Conservation (phyloP, 75 land plant species). For the Picea glauca region DNA sequence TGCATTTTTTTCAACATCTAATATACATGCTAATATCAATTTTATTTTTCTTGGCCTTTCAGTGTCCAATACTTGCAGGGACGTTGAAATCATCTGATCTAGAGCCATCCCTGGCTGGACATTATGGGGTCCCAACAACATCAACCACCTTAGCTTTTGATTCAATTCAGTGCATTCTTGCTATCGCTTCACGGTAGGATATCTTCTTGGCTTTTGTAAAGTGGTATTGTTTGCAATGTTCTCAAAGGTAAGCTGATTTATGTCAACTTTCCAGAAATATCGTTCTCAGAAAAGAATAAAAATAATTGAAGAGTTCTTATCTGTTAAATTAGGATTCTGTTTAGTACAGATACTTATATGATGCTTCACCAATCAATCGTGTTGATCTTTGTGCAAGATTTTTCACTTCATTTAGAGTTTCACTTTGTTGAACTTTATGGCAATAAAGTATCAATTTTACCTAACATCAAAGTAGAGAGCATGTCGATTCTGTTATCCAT, state of each 20-base stretch:
- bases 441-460: too few relatives aligned
- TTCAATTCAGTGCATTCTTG: conserved; percentile 11
- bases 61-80: conserved; percentile 6
- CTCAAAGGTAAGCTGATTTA: background rate
- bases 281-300: background rate
- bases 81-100: conserved; percentile 4
- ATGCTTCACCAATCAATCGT: too few relatives aligned
- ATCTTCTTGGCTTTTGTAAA: background rate
- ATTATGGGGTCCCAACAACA: conserved; percentile 9
- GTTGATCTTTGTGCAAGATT: too few relatives aligned
- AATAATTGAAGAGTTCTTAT: background rate
- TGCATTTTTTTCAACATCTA: too few relatives aligned
- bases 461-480: too few relatives aligned
- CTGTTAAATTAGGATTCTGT: background rate
- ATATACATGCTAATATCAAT: too few relatives aligned
- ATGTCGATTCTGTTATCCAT: too few relatives aligned
- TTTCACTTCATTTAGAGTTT: too few relatives aligned
- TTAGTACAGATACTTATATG: background rate
- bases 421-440: too few relatives aligned
- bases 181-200: conserved; percentile 8
- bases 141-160: conserved; percentile 9
- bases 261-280: background rate
- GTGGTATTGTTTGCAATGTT: background rate
- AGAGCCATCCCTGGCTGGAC: conserved; percentile 3
- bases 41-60: background rate